Conservation (phyloP, 257 asterid species). For the Jasminum sambac region DNA sequence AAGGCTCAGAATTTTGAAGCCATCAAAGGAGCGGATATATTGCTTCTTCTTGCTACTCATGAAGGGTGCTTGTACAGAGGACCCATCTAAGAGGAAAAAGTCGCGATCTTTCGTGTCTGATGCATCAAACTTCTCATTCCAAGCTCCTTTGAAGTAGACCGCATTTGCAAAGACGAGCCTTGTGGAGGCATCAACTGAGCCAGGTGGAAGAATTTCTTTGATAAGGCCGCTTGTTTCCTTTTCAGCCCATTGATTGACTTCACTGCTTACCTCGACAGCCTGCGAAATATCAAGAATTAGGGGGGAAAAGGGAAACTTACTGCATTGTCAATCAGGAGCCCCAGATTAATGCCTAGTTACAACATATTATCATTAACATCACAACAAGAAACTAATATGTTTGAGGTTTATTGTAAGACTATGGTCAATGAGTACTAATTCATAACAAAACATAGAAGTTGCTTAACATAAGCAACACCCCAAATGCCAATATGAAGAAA, state of each 20-base stretch:
- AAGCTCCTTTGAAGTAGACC: slow-evolving; percentile 55
- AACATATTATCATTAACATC: neutral
- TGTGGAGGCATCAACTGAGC: slow-evolving; percentile 42
- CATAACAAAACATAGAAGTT: neutral
- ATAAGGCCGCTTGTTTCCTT: slow-evolving; percentile 53
- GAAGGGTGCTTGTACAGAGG: slow-evolving; percentile 46
- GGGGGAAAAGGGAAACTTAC: neutral
- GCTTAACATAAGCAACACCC: neutral
- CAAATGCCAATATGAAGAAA: neutral
- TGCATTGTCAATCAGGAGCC: neutral
- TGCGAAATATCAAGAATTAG: slow-evolving; percentile 15
- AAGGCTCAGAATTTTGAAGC: slow-evolving; percentile 43
- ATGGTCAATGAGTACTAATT: neutral
- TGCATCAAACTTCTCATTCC: slow-evolving; percentile 52
- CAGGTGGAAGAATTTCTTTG: slow-evolving; percentile 47
- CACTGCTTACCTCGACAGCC: slow-evolving; percentile 42
- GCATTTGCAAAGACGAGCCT: slow-evolving; percentile 53
- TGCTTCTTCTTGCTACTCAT: slow-evolving; percentile 52
- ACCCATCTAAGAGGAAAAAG: slow-evolving; percentile 42
- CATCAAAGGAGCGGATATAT: slow-evolving; percentile 35
- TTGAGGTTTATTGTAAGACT: neutral
- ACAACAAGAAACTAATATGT: neutral
- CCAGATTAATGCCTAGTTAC: neutral
- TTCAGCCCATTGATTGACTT: slow-evolving; percentile 53
- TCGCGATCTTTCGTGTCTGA: slow-evolving; percentile 37